Evolutionary conservation across 2,329 filamentous ascomycete genomes (phyloP), one percentile per base, ranked within the genome.

Genomic region (Ophiostoma fasciatum): DNA sequence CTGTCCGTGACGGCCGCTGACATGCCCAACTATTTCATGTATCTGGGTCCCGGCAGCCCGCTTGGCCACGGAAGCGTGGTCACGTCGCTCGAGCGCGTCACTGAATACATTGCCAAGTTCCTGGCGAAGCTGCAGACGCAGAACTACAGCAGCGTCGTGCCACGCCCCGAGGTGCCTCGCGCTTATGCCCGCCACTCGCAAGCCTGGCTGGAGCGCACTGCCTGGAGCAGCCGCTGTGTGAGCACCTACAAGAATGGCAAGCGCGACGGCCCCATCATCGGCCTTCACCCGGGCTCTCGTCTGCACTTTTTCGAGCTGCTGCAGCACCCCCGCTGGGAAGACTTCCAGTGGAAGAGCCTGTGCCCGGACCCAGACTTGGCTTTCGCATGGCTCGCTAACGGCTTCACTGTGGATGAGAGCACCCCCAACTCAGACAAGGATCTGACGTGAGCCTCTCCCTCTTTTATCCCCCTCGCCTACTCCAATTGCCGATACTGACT

Each of bases 321-420:
- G 13, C 20, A 15, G 5, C 15, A 4, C 17, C 29, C 29, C 7
- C 28, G 35, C 2, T 37, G 33, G 10, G 35, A 37, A n/a, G 35
- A 38, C 15, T 28, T 23, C 31, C 20, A 23, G 10, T 14, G 31
- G 5, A 13, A 30, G 6, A 31, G 31, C 34, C 13, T 22, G 4
- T 35, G 26, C 5, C 4, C 18, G 1, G 65, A 62, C 64, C 43
- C n/a, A n/a, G n/a, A 53, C 59, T 49, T n/a, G 33, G 22, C 15
- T 1, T 37, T 37, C 25, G n/a, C n/a, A n/a, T n/a, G n/a, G n/a
- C 25, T 37, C 2, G 28, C 22, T 13, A 35, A 29, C 14, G 33
- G 33, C 13, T 35, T 35, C 12, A 9, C 19, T n/a, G n/a, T n/a
- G n/a, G n/a, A n/a, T n/a, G n/a, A n/a, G n/a, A n/a, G n/a, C n/a